Evolutionary conservation across 768 basidiomycete genomes (phyloP).

Genomic region (Mycena vitilis): DNA sequence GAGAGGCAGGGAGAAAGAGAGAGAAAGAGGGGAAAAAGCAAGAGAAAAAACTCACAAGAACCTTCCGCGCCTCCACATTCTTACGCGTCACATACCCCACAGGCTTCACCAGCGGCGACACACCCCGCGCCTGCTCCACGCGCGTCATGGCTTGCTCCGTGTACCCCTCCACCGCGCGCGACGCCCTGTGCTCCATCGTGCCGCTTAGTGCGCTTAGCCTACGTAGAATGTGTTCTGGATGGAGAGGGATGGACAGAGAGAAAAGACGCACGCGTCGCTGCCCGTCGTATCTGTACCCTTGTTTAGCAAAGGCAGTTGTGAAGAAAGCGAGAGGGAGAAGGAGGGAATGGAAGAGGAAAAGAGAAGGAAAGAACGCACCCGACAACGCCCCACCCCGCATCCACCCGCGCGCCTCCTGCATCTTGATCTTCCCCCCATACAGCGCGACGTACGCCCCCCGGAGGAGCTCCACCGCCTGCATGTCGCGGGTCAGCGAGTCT

Average conservation of each 20-base stretch:
- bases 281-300: conserved; percentile 53
- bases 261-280: conserved; percentile 47
- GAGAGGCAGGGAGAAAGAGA: conserved; percentile 6
- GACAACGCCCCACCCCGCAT: conserved; percentile 51
- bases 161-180: conserved; percentile 49
- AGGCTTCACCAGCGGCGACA: conserved; percentile 51
- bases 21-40: too few species aligned
- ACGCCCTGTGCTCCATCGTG: conserved; percentile 55
- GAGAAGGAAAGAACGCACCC: conserved; percentile 22
- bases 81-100: conserved; percentile 52
- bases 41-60: too few species aligned
- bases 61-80: conserved; percentile 41
- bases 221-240: neutral
- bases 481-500: conserved; percentile 50
- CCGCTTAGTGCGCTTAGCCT: conserved; percentile 43
- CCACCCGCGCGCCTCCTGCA: conserved; percentile 51
- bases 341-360: too few species aligned
- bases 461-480: conserved; percentile 53
- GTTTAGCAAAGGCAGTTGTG: too few species aligned
- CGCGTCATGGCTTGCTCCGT: conserved; percentile 49
- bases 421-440: conserved; percentile 44
- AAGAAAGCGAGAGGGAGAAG: too few species aligned
- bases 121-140: conserved; percentile 51
- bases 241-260: neutral
- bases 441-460: conserved; percentile 50